Evolutionary conservation across 2,329 filamentous ascomycete genomes (phyloP), one percentile per base, ranked within the genome.

Genomic region (Chaetothyriales sp.): DNA sequence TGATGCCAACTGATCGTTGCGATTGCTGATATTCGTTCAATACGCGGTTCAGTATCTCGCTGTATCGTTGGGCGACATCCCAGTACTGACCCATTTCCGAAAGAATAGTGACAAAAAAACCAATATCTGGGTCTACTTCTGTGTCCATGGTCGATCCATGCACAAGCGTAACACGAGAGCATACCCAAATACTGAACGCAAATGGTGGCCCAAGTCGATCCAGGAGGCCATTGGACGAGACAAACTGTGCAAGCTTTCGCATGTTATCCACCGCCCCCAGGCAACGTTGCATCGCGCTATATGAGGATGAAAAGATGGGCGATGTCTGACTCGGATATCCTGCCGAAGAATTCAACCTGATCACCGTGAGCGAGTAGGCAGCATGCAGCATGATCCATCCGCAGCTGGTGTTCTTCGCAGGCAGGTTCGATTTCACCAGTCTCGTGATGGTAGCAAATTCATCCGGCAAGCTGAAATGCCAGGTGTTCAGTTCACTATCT

Each of bases 351-450:
- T 95, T 89, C 20, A 95, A 76, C 37, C 89, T 82, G 60, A 95
- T 94, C 7, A 94, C 82, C 46, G 89, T 85, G 75, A 88, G 94
- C 66, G 94, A 86, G 63, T 89, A 94, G 0, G 88, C 89, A 4
- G 86, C 85, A 64, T 95, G 89, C 28, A 95, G 74, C 83, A 94
- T 94, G 48, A 95, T 81, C 84, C 89, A 89, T 49, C 83, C 84
- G 64, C 85, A 88, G 63, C 86, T 88, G 47, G 89, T 72, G 44
- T 77, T 77, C 65, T 86, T 87, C 61, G 77, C 80, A 48, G 76
- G 77, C 5, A 79, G 80, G 0, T 80, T 65, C 9, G 66, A 77
- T 56, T 82, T 81, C 63, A 89, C 88, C 1, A 94, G 70, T 56
- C 86, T 84, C 46, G 83, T 79, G 71, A 89, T 86, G 66, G 92